These are phyloP conservation scores for Botryotinia globosa DNA, from an alignment of 2,329 filamentous ascomycete genomes.

Conservation along the genomic window DNA sequence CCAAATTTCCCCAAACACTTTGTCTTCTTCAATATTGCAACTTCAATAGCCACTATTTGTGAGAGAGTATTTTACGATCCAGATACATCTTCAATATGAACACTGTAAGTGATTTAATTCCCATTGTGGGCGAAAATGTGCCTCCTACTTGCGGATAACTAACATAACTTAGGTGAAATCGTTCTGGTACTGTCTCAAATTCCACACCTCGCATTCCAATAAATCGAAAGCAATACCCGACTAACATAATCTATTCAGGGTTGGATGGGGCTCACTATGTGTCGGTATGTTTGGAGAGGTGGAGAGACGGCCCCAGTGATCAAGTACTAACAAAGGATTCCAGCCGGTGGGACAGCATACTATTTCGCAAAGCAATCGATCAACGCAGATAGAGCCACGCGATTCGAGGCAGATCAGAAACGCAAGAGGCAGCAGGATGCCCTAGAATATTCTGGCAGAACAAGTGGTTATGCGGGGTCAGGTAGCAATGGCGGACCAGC, in stretches of 20 bases:
- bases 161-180: slow-evolving; percentile 55
- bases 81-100: slow-evolving; percentile 45
- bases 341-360: slow-evolving; percentile 88
- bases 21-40: background rate
- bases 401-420: slow-evolving; percentile 65
- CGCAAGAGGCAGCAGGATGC: slow-evolving; percentile 53
- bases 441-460: slow-evolving; percentile 49
- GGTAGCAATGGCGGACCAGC: slow-evolving; percentile 50
- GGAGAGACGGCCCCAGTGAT: slow-evolving; percentile 16
- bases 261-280: slow-evolving; percentile 89
- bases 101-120: slow-evolving; percentile 46
- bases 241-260: slow-evolving; percentile 50
- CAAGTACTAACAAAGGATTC: slow-evolving; percentile 12
- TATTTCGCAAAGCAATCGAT: slow-evolving; percentile 94
- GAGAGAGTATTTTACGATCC: background rate
- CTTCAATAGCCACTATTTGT: background rate
- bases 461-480: slow-evolving; percentile 31
- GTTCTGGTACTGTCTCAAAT: slow-evolving; percentile 54
- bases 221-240: slow-evolving; percentile 16
- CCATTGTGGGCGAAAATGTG: background rate
- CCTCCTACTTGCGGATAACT: slow-evolving; percentile 21
- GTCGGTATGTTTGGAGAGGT: slow-evolving; percentile 57
- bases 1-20: background rate
- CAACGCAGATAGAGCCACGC: slow-evolving; percentile 78
- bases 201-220: slow-evolving; percentile 16